Evolutionary conservation across 805 yeast species (phyloP), one percentile per base, ranked within the genome.

Genomic region (Starmerella floricola): DNA sequence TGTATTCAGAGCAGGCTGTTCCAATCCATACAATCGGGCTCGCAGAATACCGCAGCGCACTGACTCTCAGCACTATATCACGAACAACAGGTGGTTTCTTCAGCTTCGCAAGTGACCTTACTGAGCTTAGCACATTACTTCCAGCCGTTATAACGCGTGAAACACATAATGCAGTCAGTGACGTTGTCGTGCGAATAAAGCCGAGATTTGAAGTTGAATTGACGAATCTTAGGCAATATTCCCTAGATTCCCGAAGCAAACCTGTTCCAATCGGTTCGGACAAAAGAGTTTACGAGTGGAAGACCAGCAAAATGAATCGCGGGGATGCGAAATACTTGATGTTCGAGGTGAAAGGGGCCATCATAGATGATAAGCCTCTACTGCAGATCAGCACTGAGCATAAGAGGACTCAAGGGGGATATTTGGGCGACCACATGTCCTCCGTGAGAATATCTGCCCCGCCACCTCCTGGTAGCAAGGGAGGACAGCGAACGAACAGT

Each of bases 121-220:
- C 30, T 17, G 34, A 27, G n/a, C 31, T 45, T 2, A 18, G 33
- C n/a, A n/a, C 12, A 15, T 13, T 19, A 6, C 13, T 45, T 11
- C 2, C 11, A 2, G 13, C 5, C 2, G 1, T 38, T 2, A 17
- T 31, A n/a, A 6, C 19, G 13, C n/a, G 11, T 2, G 48, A 45
- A 13, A n/a, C 38, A 3, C 19, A 33, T 31, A 38, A 38, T 28
- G 38, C 36, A 2, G 21, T 35, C 13, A 18, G 24, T 6, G 30
- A 45, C 20, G 36, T 45, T 4, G 21, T 23, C 10, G 10, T 42
- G 15, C 19, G 36, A 8, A 5, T 42, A 8, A 29, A 29, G 27
- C 40, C 48, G 3, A 29, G 48, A 11, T 26, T 45, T 5, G 38
- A 40, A 3, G 19, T 38, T 4, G 19, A 15, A 8, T 27, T 45